phyloP scores from a whole-genome alignment of 345 rosid species.

The Psidium friedrichsthalianum region DNA sequence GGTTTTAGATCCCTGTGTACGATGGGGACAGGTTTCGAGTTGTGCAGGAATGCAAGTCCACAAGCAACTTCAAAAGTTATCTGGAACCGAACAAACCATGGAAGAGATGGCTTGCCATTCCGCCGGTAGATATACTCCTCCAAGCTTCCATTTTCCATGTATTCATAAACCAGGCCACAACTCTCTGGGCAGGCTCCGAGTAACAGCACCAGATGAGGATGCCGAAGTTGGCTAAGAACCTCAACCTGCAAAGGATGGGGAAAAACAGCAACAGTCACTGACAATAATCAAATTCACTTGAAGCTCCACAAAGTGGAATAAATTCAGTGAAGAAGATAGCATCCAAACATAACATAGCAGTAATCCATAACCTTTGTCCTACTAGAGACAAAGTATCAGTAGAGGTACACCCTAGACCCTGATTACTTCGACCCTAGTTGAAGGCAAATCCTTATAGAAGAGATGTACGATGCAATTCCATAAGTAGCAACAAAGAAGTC shows the following conservation, averaged over 20 bases:
- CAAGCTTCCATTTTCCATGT: slow-evolving; percentile 76
- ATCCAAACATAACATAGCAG: not conserved
- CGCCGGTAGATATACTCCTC: slow-evolving; percentile 42
- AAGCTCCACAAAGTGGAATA: not conserved
- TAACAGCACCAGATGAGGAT: slow-evolving; percentile 70
- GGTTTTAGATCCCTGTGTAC: slow-evolving; percentile 89
- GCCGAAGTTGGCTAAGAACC: slow-evolving; percentile 72
- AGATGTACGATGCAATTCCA: not conserved
- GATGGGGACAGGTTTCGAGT: slow-evolving; percentile 78
- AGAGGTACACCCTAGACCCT: not conserved
- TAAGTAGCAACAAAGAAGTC: not conserved
- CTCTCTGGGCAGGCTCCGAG: slow-evolving; percentile 87
- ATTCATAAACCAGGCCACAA: slow-evolving; percentile 75
- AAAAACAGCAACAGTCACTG: not conserved
- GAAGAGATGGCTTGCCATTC: slow-evolving; percentile 58
- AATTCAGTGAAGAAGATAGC: not conserved
- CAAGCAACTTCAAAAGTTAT: slow-evolving; percentile 73
- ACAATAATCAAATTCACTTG: not conserved
- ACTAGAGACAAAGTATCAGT: not conserved
- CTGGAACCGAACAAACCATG: slow-evolving; percentile 71
- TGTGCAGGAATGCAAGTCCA: slow-evolving; percentile 82
- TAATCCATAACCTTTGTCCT: not conserved
- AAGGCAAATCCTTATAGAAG: not conserved
- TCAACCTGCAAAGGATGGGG: slow-evolving; percentile 46
- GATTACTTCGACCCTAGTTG: not conserved